phyloP scores from a whole-genome alignment of 2,329 filamentous ascomycete species.

The Pseudogymnoascus verrucosus region DNA sequence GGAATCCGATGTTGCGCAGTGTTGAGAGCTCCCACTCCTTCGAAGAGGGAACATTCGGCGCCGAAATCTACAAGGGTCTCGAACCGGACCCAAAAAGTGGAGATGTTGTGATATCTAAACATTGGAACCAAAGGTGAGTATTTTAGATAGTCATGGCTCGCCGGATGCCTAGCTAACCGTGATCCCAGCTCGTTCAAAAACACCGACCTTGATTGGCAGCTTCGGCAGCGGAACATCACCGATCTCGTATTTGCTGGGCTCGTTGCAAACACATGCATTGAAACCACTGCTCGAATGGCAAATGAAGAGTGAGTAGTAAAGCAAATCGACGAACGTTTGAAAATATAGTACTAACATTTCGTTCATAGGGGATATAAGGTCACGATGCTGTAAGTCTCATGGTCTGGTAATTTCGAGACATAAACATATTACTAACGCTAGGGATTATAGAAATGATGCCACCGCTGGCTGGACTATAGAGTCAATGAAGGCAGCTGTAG shows the following conservation, averaged over 20 bases:
- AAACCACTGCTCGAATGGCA: slow-evolving; percentile 30
- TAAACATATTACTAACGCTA: not conserved
- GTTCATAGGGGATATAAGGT: slow-evolving; percentile 21
- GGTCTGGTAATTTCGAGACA: not conserved
- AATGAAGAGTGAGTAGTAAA: slow-evolving; percentile 24
- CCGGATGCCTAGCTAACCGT: not conserved
- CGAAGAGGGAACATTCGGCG: slow-evolving; percentile 26
- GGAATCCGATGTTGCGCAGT: slow-evolving; percentile 16
- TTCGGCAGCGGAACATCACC: slow-evolving; percentile 27
- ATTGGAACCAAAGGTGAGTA: slow-evolving; percentile 27
- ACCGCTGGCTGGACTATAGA: slow-evolving; percentile 22
- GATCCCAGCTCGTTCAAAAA: slow-evolving; percentile 26
- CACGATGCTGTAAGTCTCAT: slow-evolving; percentile 19
- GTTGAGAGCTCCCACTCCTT: slow-evolving; percentile 20
- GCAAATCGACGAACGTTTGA: not conserved
- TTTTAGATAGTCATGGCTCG: not conserved
- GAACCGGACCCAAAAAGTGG: slow-evolving; percentile 24
- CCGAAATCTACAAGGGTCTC: slow-evolving; percentile 25
- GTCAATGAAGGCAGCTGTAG: slow-evolving; percentile 20
- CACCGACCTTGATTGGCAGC: slow-evolving; percentile 30
- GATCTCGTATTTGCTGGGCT: slow-evolving; percentile 28
- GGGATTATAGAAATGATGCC: slow-evolving; percentile 13
- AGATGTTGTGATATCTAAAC: slow-evolving; percentile 28
- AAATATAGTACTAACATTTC: not conserved
- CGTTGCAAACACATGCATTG: slow-evolving; percentile 28